These are phyloP conservation scores for Aspergillus homomorphus DNA, from an alignment of 495 filamentous ascomycete species.

Conservation along the genomic window DNA sequence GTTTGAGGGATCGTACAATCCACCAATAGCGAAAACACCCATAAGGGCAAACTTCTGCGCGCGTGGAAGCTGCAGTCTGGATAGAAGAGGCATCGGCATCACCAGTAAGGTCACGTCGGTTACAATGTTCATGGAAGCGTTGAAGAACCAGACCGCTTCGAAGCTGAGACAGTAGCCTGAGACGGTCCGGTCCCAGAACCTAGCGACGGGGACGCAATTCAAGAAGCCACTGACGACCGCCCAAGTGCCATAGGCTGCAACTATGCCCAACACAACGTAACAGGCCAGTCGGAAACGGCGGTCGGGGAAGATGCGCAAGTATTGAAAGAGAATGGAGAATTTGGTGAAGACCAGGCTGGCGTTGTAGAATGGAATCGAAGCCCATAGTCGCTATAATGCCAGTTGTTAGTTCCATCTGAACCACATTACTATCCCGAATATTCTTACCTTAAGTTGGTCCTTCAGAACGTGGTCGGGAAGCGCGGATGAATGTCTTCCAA, in stretches of 20 bases:
- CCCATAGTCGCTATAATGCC: constrained; percentile 32
- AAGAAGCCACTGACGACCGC: constrained; percentile 44
- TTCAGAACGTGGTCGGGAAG: constrained; percentile 21
- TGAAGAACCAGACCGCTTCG: constrained; percentile 47
- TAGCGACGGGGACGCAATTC: constrained; percentile 52
- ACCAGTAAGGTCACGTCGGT: constrained; percentile 55
- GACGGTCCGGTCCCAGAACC: constrained; percentile 51
- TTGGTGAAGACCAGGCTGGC: constrained; percentile 41
- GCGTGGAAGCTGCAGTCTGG: constrained; percentile 45
- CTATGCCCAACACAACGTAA: constrained; percentile 33
- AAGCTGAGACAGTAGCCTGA: constrained; percentile 51
- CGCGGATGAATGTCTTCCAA: constrained; percentile 26
- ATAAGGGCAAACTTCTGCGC: constrained; percentile 52
- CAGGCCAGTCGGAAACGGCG: constrained; percentile 32
- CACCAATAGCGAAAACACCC: constrained; percentile 54
- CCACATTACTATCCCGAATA: not conserved
- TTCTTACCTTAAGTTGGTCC: constrained; percentile 33
- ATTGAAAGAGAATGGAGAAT: constrained; percentile 49
- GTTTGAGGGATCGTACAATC: constrained; percentile 49
- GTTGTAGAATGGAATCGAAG: constrained; percentile 42
- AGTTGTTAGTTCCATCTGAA: not conserved
- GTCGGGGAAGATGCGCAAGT: constrained; percentile 45
- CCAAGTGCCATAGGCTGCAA: constrained; percentile 37
- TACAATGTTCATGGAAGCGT: constrained; percentile 52
- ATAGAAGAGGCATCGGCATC: constrained; percentile 55